Conservation (phyloP, 495 filamentous ascomycete genomes). For the Penicillium simplicissimum region DNA sequence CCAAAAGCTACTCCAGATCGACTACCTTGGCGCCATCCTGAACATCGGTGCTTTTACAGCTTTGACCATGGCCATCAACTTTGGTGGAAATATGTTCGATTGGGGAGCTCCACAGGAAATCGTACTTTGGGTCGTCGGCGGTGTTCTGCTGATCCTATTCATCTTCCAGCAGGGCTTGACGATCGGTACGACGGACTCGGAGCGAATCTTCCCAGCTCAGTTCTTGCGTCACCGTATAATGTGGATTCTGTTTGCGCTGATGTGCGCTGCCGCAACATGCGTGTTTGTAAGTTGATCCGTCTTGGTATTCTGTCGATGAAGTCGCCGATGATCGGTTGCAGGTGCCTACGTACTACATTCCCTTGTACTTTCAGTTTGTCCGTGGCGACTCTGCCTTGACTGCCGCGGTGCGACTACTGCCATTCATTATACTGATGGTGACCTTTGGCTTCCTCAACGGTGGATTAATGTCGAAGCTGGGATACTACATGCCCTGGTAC, state of each 20-base stretch:
- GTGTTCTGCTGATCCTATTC: slow-evolving; percentile 50
- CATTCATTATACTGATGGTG: slow-evolving; percentile 55
- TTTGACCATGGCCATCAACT: slow-evolving; percentile 53
- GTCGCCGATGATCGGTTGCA: not conserved
- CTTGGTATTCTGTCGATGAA: not conserved
- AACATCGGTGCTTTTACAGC: slow-evolving; percentile 43
- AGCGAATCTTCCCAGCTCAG: slow-evolving; percentile 57
- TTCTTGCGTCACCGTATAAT: slow-evolving; percentile 28
- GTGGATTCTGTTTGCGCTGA: slow-evolving; percentile 39
- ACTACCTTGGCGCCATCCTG: slow-evolving; percentile 34
- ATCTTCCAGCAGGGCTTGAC: slow-evolving; percentile 52
- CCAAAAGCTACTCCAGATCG: slow-evolving; percentile 40
- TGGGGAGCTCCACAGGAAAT: slow-evolving; percentile 56
- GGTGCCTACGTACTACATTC: slow-evolving; percentile 40
- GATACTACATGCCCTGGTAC: slow-evolving; percentile 63
- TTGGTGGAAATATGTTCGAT: slow-evolving; percentile 55
- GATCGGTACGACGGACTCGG: slow-evolving; percentile 47
- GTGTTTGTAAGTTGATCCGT: slow-evolving; percentile 16
- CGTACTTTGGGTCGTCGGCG: slow-evolving; percentile 51
- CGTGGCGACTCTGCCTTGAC: slow-evolving; percentile 47
- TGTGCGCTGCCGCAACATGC: slow-evolving; percentile 16
- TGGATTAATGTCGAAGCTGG: slow-evolving; percentile 47
- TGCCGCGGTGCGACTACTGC: slow-evolving; percentile 58
- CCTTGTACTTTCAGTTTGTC: slow-evolving; percentile 63
- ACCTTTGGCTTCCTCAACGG: slow-evolving; percentile 50